Conservation (phyloP, 2,329 filamentous ascomycete genomes). For the Ascochyta clinopodiicola region DNA sequence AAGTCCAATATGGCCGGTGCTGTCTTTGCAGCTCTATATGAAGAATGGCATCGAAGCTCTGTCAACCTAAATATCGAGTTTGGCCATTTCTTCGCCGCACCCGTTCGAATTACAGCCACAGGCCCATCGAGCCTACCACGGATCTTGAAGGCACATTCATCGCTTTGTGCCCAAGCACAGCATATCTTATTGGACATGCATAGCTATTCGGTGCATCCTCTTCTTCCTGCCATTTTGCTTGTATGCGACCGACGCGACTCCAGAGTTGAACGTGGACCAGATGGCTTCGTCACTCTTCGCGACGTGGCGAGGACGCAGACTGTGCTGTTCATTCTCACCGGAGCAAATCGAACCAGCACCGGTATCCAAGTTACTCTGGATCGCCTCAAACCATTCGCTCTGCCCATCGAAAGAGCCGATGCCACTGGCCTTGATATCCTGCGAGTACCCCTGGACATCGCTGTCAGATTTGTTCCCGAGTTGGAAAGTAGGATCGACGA, state of each 20-base stretch:
- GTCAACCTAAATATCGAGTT: slow-evolving; percentile 17
- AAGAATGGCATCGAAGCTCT: slow-evolving; percentile 20
- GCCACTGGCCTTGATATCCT: slow-evolving; percentile 19
- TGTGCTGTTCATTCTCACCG: slow-evolving; percentile 16
- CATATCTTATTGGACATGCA: slow-evolving; percentile 12
- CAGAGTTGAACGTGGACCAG: slow-evolving; percentile 1
- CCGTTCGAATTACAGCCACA: slow-evolving; percentile 19
- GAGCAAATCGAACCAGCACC: slow-evolving; percentile 5
- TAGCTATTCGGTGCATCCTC: slow-evolving; percentile 18
- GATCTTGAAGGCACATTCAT: slow-evolving; percentile 16
- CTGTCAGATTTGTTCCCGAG: slow-evolving; percentile 6
- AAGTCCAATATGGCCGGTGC: slow-evolving; percentile 9
- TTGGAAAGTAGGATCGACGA: slow-evolving; percentile 14
- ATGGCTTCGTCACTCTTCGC: slow-evolving; percentile 22
- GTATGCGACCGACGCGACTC: slow-evolving; percentile 18
- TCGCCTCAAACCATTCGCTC: slow-evolving; percentile 15
- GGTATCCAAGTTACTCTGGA: slow-evolving; percentile 15
- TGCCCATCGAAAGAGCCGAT: slow-evolving; percentile 20
- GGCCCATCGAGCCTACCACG: slow-evolving; percentile 15
- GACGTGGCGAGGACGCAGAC: slow-evolving; percentile 15
- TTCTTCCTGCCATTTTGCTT: slow-evolving; percentile 17
- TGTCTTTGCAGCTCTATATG: slow-evolving; percentile 19
- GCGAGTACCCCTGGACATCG: slow-evolving; percentile 11
- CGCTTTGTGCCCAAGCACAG: slow-evolving; percentile 17
- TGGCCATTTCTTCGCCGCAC: slow-evolving; percentile 22